Conservation (phyloP, 2,329 filamentous ascomycete genomes). For the Botryosphaeria dothidea region DNA sequence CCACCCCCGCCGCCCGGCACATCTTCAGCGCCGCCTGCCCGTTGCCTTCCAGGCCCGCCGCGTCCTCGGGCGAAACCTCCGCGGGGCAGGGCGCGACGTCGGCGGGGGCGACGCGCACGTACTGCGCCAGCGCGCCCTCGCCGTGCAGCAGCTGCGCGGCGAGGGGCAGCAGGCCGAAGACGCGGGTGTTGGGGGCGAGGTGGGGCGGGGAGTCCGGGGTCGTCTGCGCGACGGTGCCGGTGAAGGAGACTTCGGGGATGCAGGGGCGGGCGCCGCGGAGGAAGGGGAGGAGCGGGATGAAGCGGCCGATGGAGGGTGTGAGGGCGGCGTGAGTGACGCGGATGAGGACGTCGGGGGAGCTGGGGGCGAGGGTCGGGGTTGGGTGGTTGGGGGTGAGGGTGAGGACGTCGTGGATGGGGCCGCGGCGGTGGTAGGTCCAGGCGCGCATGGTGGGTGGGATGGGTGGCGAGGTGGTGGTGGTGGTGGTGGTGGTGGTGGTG, state of each 20-base stretch:
- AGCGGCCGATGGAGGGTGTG: conserved; percentile 43
- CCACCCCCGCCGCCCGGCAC: conserved; percentile 30
- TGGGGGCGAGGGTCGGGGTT: neutral
- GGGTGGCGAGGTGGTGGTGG: neutral
- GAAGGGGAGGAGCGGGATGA: conserved; percentile 44
- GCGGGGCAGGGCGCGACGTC: conserved; percentile 36
- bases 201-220: neutral
- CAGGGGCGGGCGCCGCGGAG: conserved; percentile 36
- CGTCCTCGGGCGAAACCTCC: conserved; percentile 33
- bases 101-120: conserved; percentile 38
- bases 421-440: conserved; percentile 23
- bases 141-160: conserved; percentile 33
- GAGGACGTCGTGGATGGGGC: neutral
- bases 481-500: neutral
- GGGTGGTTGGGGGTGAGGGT: neutral
- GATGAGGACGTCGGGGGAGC: conserved; percentile 11
- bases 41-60: conserved; percentile 41
- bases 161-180: conserved; percentile 43
- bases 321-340: conserved; percentile 41
- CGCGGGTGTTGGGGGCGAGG: conserved; percentile 34
- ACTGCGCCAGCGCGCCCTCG: conserved; percentile 44
- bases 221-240: conserved; percentile 36
- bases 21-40: conserved; percentile 43
- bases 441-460: conserved; percentile 23
- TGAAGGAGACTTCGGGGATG: conserved; percentile 48